phyloP scores from a whole-genome alignment of 371 early-diverging fungal genomes.

The Circinella umbellata region DNA sequence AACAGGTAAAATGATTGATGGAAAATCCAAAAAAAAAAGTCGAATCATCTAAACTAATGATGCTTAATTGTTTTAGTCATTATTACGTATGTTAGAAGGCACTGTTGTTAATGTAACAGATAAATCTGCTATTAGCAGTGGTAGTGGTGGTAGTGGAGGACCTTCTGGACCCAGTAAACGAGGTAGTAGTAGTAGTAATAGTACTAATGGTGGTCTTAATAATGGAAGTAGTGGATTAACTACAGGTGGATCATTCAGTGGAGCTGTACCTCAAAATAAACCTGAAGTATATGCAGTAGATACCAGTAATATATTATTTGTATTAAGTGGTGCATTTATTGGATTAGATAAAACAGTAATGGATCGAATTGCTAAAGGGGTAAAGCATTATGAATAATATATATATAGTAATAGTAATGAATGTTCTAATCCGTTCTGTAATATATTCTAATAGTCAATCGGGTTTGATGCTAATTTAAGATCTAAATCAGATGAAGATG shows the following conservation, averaged over 20 bases:
- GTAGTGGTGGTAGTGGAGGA: conserved; percentile 11
- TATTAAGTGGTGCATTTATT: conserved; percentile 92
- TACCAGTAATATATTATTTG: conserved; percentile 91
- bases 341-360: conserved; percentile 84
- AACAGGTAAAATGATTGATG: conserved; percentile 60
- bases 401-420: too few species aligned
- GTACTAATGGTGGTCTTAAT: conserved; percentile 35
- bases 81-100: conserved; percentile 91
- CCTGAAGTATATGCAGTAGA: conserved; percentile 81
- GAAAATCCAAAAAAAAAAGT: too few species aligned
- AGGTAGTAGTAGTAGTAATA: conserved; percentile 21
- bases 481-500: conserved; percentile 19
- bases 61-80: conserved; percentile 30
- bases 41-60: too few species aligned
- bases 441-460: conserved; percentile 57
- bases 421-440: background rate
- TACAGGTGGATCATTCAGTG: conserved; percentile 7
- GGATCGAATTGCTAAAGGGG: conserved; percentile 80
- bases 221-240: conserved; percentile 65
- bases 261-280: background rate
- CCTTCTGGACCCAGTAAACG: conserved; percentile 40
- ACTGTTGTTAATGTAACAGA: conserved; percentile 86
- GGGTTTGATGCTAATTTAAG: conserved; percentile 73
- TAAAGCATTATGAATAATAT: conserved; percentile 22
- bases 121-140: conserved; percentile 66